These are phyloP conservation scores for Suillus lakei DNA, from an alignment of 768 basidiomycete genomes.

Conservation along the genomic window DNA sequence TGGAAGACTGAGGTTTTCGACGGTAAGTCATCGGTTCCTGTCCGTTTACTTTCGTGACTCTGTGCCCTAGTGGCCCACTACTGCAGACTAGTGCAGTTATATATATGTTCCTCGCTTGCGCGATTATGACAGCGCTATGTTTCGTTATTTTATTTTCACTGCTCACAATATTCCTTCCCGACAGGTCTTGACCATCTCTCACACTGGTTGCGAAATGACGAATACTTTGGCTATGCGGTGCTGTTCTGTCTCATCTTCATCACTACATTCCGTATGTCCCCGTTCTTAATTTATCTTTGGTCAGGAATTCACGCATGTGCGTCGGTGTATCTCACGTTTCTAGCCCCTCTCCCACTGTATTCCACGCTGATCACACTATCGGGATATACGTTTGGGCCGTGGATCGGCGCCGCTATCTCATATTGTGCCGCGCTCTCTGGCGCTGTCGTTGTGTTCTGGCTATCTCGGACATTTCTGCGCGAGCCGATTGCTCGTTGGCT, in stretches of 20 bases:
- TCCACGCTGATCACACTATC: slow-evolving; percentile 92
- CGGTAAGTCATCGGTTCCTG: slow-evolving; percentile 51
- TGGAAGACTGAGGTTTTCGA: slow-evolving; percentile 84
- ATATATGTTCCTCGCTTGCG: slow-evolving; percentile 3
- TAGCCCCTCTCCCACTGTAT: slow-evolving; percentile 90
- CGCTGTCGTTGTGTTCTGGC: slow-evolving; percentile 80
- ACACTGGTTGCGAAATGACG: slow-evolving; percentile 74
- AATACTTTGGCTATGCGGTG: slow-evolving; percentile 73
- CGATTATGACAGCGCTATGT: background rate
- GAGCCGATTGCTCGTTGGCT: slow-evolving; percentile 76
- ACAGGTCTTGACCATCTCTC: slow-evolving; percentile 84
- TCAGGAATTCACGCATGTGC: slow-evolving; percentile 16
- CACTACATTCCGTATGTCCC: slow-evolving; percentile 81
- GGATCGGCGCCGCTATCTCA: slow-evolving; percentile 84
- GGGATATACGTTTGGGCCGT: slow-evolving; percentile 88
- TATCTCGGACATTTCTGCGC: slow-evolving; percentile 78
- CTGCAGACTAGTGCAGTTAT: background rate
- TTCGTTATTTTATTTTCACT: slow-evolving; percentile 9
- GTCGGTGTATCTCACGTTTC: slow-evolving; percentile 14
- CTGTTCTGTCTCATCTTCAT: slow-evolving; percentile 85
- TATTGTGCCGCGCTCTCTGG: slow-evolving; percentile 87
- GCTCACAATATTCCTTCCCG: slow-evolving; percentile 5
- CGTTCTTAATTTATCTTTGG: slow-evolving; percentile 8
- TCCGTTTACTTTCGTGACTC: slow-evolving; percentile 9
- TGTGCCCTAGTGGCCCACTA: slow-evolving; percentile 8